These are phyloP conservation scores for Diaporthe citrichinensis DNA, from an alignment of 2,329 filamentous ascomycete genomes.

Conservation along the genomic window DNA sequence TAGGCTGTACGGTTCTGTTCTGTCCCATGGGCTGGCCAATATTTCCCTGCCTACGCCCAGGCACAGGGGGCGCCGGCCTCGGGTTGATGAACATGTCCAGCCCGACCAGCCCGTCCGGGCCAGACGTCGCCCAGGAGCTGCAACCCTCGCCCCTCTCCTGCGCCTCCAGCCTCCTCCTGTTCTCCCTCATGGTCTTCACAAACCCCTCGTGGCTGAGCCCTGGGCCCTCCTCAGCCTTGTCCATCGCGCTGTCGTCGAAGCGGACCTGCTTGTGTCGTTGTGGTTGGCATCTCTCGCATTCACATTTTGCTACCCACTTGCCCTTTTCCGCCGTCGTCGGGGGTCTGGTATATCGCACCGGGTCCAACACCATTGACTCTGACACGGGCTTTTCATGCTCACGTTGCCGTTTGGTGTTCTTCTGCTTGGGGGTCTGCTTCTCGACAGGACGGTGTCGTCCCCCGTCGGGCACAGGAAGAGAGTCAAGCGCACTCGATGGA, in stretches of 20 bases:
- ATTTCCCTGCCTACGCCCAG: background rate
- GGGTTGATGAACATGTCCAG: constrained; percentile 2
- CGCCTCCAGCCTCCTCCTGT: background rate
- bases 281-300: background rate
- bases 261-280: no score
- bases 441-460: no score
- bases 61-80: background rate
- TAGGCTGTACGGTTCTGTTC: no score
- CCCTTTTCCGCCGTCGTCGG: background rate
- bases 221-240: background rate
- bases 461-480: background rate
- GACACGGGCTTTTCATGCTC: background rate
- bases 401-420: no score
- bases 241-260: background rate
- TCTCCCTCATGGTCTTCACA: background rate
- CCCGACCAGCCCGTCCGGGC: background rate
- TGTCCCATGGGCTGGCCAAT: no score
- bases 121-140: background rate
- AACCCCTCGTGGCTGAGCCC: background rate
- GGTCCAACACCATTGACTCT: background rate
- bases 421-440: background rate
- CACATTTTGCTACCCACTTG: background rate
- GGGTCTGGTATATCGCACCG: no score
- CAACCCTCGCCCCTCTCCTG: background rate
- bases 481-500: background rate